phyloP scores from a whole-genome alignment of 352 stramenopile species.

The Globisporangium cylindrosporum region DNA sequence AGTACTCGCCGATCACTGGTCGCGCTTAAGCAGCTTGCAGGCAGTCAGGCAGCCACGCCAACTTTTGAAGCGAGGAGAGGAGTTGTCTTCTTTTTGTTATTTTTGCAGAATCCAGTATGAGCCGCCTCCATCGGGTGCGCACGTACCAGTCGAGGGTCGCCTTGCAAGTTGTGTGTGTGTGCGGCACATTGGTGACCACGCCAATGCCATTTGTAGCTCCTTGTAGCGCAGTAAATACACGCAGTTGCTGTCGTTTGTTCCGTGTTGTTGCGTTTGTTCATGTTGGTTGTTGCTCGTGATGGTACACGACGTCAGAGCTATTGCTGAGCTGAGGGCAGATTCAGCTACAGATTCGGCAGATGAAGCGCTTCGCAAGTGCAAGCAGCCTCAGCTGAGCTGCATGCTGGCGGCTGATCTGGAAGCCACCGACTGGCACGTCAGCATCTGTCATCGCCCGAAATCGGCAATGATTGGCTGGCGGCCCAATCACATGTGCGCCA shows the following conservation, averaged over 20 bases:
- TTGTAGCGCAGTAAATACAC: slow-evolving; percentile 1
- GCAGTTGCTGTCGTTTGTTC: not conserved
- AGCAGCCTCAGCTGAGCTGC: not conserved
- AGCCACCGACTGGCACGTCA: not conserved
- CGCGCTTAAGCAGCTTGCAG: slow-evolving; percentile 21
- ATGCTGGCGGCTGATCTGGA: not conserved
- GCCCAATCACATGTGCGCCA: not conserved
- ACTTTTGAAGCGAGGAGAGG: not conserved
- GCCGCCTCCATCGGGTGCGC: not conserved
- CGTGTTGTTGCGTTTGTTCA: not conserved
- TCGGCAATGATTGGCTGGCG: not conserved
- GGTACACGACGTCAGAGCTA: too few relatives aligned
- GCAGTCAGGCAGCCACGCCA: not conserved
- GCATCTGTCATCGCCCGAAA: not conserved
- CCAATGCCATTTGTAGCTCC: not conserved
- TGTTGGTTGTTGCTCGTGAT: not conserved
- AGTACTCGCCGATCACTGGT: slow-evolving; percentile 50
- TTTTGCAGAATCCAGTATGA: slow-evolving; percentile 3
- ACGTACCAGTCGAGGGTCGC: not conserved
- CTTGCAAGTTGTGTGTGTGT: not conserved
- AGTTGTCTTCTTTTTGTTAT: not conserved
- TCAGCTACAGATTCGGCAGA: not conserved
- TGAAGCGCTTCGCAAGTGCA: not conserved
- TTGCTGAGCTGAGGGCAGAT: not conserved
- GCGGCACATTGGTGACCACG: not conserved